Conservation (phyloP, 495 filamentous ascomycete genomes). For the Xylaria acuta region DNA sequence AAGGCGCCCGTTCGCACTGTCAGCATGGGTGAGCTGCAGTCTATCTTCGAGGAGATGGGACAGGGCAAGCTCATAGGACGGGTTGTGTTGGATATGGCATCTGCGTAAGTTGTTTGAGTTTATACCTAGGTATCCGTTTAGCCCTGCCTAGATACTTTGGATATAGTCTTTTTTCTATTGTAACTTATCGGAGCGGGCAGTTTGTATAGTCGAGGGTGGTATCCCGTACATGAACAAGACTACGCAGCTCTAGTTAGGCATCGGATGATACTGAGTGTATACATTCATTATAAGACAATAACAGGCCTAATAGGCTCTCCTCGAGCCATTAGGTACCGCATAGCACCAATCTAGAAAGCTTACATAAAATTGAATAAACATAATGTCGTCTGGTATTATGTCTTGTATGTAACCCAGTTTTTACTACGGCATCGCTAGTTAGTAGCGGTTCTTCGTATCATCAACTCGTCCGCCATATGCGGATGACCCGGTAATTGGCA, state of each 20-base stretch:
- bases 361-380: background rate
- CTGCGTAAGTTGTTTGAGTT: background rate
- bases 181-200: background rate
- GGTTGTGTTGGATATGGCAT: slow-evolving; percentile 63
- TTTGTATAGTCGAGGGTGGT: background rate
- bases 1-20: slow-evolving; percentile 64
- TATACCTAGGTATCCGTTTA: background rate
- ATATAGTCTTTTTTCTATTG: background rate
- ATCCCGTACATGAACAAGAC: background rate
- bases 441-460: background rate
- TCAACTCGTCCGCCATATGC: background rate
- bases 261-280: background rate
- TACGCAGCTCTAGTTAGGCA: background rate
- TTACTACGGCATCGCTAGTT: background rate
- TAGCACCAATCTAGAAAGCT: background rate
- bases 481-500: background rate
- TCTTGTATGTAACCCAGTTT: background rate
- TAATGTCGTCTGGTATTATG: background rate
- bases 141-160: background rate
- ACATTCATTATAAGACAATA: background rate
- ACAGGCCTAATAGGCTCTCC: background rate
- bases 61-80: slow-evolving; percentile 63
- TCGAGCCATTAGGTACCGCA: background rate
- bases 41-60: slow-evolving; percentile 66
- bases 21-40: slow-evolving; percentile 67